Percentiles rank a stretch among this genome's conserved stretches.
Evolutionary conservation across 805 yeast genomes (phyloP).

Genomic region (Yarrowia sp.): DNA sequence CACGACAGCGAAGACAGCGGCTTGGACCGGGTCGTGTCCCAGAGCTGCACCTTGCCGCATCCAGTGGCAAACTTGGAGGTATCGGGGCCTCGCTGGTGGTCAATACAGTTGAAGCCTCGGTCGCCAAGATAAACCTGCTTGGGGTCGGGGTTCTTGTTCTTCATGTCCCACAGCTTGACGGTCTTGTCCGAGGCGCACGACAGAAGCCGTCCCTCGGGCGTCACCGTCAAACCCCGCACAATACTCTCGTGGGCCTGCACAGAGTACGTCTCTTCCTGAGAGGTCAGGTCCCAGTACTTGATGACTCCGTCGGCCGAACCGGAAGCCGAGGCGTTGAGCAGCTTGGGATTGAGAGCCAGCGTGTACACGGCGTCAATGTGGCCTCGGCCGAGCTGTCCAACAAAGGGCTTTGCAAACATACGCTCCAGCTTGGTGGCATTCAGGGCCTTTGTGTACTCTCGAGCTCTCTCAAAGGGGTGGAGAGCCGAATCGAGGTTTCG

Average conservation of each 20-base stretch:
- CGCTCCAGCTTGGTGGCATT: constrained; percentile 95
- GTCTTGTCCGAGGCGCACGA: constrained; percentile 93
- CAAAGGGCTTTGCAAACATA: constrained; percentile 96
- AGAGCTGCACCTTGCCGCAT: constrained; percentile 85
- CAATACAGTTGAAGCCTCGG: constrained; percentile 82
- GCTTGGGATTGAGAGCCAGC: constrained; percentile 76
- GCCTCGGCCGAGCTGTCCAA: constrained; percentile 93
- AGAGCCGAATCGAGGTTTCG: constrained; percentile 91
- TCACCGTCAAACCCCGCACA: constrained; percentile 82
- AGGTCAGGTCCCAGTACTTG: constrained; percentile 90
- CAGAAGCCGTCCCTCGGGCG: constrained; percentile 66
- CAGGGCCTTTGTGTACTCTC: constrained; percentile 93
- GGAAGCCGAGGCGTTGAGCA: constrained; percentile 78
- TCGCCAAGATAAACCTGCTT: constrained; percentile 82
- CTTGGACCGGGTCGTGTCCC: constrained; percentile 85
- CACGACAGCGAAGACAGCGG: constrained; percentile 82
- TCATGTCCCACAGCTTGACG: constrained; percentile 86
- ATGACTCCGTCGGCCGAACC: constrained; percentile 96
- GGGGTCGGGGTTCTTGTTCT: constrained; percentile 59
- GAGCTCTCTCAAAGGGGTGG: constrained; percentile 96
- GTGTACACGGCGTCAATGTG: constrained; percentile 94
- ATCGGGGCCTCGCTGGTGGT: constrained; percentile 78
- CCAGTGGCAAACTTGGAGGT: constrained; percentile 78
- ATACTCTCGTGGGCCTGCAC: constrained; percentile 90
- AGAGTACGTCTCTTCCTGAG: constrained; percentile 74